Evolutionary conservation across 1,139 yeast species (phyloP).

Genomic region (Nakaseomyces bracarensis): DNA sequence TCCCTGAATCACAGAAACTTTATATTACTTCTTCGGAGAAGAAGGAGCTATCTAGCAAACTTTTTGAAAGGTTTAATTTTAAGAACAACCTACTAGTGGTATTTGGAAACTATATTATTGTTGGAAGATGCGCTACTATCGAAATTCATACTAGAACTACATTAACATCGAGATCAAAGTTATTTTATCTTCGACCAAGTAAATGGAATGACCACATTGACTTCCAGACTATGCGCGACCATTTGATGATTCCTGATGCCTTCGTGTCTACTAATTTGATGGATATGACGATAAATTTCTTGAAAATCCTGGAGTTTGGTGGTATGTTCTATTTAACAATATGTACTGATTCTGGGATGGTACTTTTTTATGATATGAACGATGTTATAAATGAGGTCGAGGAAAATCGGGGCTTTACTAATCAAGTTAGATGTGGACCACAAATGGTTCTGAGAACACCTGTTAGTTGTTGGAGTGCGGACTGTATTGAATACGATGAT

Average conservation of each 20-base stretch:
- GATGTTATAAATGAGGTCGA: slow-evolving; percentile 5
- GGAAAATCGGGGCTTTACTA: not conserved
- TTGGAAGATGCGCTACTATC: slow-evolving; percentile 11
- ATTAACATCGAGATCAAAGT: slow-evolving; percentile 1
- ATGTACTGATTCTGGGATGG: slow-evolving; percentile 15
- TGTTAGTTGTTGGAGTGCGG: slow-evolving; percentile 25
- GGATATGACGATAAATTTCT: slow-evolving; percentile 12
- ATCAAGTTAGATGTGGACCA: slow-evolving; percentile 8
- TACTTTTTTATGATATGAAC: slow-evolving; percentile 11
- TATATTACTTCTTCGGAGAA: slow-evolving; percentile 9
- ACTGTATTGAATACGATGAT: slow-evolving; percentile 11
- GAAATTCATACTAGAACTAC: slow-evolving; percentile 9
- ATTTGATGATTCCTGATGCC: slow-evolving; percentile 3
- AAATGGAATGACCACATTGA: slow-evolving; percentile 6
- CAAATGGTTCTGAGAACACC: slow-evolving; percentile 12
- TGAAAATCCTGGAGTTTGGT: slow-evolving; percentile 15
- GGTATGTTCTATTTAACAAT: slow-evolving; percentile 15
- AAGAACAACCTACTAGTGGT: slow-evolving; percentile 15
- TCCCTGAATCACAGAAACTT: slow-evolving; percentile 18
- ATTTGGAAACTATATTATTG: slow-evolving; percentile 12
- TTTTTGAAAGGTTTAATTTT: slow-evolving; percentile 9
- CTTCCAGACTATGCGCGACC: slow-evolving; percentile 1
- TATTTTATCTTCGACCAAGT: slow-evolving; percentile 3
- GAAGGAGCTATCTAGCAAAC: slow-evolving; percentile 5
- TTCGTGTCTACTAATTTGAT: slow-evolving; percentile 5